phyloP scores from a whole-genome alignment of 176 grass and related monocot species.

The Phyllostachys edulis region DNA sequence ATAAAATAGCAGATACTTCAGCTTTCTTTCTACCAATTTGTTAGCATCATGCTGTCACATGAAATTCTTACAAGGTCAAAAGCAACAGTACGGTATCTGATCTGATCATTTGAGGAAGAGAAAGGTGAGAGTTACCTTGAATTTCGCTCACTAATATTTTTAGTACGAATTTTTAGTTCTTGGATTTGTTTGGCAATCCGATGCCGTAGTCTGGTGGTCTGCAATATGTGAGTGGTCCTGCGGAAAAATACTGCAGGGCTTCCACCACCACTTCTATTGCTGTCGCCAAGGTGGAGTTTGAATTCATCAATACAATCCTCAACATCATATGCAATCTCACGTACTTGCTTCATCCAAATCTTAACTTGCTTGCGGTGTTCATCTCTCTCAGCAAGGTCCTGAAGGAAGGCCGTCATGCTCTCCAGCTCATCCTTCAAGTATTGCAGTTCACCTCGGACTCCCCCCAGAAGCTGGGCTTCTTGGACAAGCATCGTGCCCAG shows the following conservation, averaged over 20 bases:
- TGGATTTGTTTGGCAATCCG: constrained; percentile 36
- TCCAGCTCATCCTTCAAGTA: constrained; percentile 49
- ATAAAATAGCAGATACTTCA: too few species aligned
- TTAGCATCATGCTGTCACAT: too few species aligned
- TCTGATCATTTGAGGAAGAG: too few species aligned
- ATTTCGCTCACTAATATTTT: constrained; percentile 27
- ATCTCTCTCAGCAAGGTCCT: constrained; percentile 35
- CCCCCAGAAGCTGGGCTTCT: too few species aligned
- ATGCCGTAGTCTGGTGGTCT: neutral
- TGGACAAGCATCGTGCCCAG: too few species aligned
- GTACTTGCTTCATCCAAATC: constrained; percentile 47
- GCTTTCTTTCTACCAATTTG: too few species aligned
- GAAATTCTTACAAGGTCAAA: too few species aligned
- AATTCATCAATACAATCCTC: constrained; percentile 48
- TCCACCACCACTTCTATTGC: neutral
- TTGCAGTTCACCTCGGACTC: constrained; percentile 7
- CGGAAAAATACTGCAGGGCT: neutral
- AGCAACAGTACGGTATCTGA: too few species aligned
- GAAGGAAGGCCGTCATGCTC: constrained; percentile 47
- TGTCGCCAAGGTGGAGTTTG: neutral
- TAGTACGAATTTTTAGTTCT: constrained; percentile 18
- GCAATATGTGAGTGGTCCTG: neutral
- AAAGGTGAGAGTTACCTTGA: neutral
- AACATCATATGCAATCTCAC: constrained; percentile 39
- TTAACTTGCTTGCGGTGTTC: constrained; percentile 36